These are phyloP conservation scores for Trametes gibbosa DNA, from an alignment of 768 basidiomycete genomes.

Conservation along the genomic window DNA sequence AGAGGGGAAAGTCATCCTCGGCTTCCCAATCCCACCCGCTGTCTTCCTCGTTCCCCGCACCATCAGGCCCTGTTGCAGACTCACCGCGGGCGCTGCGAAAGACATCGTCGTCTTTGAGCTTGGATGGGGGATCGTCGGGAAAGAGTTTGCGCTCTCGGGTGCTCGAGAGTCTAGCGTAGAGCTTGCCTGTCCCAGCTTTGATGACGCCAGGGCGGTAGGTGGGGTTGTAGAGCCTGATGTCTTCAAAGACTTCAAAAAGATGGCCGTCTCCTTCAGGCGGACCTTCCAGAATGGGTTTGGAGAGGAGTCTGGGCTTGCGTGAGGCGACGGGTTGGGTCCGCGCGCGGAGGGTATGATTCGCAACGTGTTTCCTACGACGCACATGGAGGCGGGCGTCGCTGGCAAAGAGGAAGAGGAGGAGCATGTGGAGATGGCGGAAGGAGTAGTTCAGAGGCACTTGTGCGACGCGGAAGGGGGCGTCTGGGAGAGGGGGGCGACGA, in stretches of 20 bases:
- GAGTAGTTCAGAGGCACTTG: slow-evolving; percentile 73
- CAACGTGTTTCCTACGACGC: background rate
- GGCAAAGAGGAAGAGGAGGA: slow-evolving; percentile 60
- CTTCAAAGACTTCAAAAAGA: slow-evolving; percentile 58
- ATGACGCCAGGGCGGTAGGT: slow-evolving; percentile 48
- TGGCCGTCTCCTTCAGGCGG: slow-evolving; percentile 40
- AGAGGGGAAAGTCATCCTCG: slow-evolving; percentile 63
- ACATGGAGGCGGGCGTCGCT: slow-evolving; percentile 22
- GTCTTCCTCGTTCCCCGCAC: slow-evolving; percentile 29
- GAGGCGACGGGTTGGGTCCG: background rate
- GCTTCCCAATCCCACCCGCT: slow-evolving; percentile 65
- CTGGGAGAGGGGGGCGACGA: slow-evolving; percentile 23
- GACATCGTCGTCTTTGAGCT: slow-evolving; percentile 11
- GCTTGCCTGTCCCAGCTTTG: slow-evolving; percentile 29
- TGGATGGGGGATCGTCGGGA: slow-evolving; percentile 21
- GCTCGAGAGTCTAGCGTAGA: slow-evolving; percentile 29
- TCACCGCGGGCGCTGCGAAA: background rate
- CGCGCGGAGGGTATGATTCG: background rate
- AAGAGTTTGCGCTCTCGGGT: slow-evolving; percentile 32
- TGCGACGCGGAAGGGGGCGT: slow-evolving; percentile 60
- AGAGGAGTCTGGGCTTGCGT: background rate
- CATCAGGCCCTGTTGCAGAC: slow-evolving; percentile 10
- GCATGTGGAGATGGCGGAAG: slow-evolving; percentile 58
- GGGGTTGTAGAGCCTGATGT: slow-evolving; percentile 40
- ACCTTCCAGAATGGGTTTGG: background rate